Conservation (phyloP, 192 early-diverging fungal genomes). For the Entomortierella parvispora region DNA sequence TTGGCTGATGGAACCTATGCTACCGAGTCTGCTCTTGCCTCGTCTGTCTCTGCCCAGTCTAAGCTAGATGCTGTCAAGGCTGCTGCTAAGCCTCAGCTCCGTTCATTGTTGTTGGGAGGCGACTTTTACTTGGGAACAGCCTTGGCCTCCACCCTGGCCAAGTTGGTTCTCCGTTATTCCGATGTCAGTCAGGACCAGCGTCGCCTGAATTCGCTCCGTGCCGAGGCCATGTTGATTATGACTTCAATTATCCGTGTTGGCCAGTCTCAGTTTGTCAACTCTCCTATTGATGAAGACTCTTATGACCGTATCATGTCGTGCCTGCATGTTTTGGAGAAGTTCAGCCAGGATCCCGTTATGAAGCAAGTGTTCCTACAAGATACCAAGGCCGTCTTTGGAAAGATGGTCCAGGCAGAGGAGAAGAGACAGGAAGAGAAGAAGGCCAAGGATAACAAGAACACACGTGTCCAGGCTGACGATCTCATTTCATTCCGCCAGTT, state of each 20-base stretch:
- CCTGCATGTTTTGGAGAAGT: constrained; percentile 78
- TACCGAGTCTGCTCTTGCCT: constrained; percentile 89
- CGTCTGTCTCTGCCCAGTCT: constrained; percentile 53
- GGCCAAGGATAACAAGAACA: constrained; percentile 72
- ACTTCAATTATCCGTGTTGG: constrained; percentile 94
- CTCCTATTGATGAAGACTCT: constrained; percentile 98
- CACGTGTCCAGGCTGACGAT: constrained; percentile 87
- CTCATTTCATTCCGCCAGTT: constrained; percentile 89
- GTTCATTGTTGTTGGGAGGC: constrained; percentile 88
- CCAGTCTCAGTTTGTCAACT: constrained; percentile 83
- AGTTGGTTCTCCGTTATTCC: constrained; percentile 86
- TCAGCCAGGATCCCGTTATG: constrained; percentile 61
- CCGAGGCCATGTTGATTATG: constrained; percentile 99
- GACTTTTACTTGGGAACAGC: constrained; percentile 94
- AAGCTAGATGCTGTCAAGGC: constrained; percentile 63
- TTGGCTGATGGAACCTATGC: constrained; percentile 98
- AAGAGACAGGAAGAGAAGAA: constrained; percentile 68
- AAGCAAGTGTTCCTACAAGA: constrained; percentile 67
- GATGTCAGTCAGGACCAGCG: constrained; percentile 59
- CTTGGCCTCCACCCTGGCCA: constrained; percentile 90
- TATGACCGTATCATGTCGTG: constrained; percentile 91
- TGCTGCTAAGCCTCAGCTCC: constrained; percentile 75
- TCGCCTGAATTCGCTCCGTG: constrained; percentile 81
- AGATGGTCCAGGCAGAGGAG: constrained; percentile 77
- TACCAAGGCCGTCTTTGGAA: constrained; percentile 68